These are phyloP conservation scores for Lepiota venenata DNA, from an alignment of 768 basidiomycete genomes.

Conservation along the genomic window DNA sequence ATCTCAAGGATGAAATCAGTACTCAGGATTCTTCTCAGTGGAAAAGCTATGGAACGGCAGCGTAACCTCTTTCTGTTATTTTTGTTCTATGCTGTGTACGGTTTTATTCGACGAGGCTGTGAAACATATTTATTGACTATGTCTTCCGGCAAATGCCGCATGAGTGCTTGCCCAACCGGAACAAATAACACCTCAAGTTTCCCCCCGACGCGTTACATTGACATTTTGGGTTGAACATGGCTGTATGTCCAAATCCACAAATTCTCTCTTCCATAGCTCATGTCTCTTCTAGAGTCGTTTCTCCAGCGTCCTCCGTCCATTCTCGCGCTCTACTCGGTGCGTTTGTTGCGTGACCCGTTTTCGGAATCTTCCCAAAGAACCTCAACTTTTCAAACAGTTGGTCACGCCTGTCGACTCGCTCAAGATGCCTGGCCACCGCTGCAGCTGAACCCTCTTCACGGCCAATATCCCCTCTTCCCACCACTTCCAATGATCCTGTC, in stretches of 20 bases:
- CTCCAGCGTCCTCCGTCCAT: constrained; percentile 35
- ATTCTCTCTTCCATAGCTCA: constrained; percentile 5
- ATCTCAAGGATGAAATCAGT: constrained; percentile 17
- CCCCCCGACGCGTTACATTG: constrained; percentile 23
- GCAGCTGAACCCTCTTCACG: constrained; percentile 38
- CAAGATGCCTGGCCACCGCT: constrained; percentile 59
- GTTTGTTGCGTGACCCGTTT: constrained; percentile 8
- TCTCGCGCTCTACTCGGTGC: constrained; percentile 40
- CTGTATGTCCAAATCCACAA: constrained; percentile 30
- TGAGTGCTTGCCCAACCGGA: constrained; percentile 22
- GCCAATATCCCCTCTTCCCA: constrained; percentile 38
- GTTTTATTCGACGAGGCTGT: too few relatives aligned
- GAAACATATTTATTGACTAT: background rate
- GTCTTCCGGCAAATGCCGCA: constrained; percentile 9
- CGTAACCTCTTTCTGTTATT: background rate
- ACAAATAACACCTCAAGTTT: constrained; percentile 36
- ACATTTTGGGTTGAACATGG: constrained; percentile 29
- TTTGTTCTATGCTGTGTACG: background rate
- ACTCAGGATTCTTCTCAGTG: background rate
- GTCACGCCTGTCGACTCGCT: constrained; percentile 32
- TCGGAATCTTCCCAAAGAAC: constrained; percentile 1
- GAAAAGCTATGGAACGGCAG: background rate
- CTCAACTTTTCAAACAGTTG: constrained; percentile 24
- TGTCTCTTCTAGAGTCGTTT: constrained; percentile 38
- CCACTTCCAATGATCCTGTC: constrained; percentile 54